phyloP scores from a whole-genome alignment of 306 rosid genomes.

The Prunus dulcis region DNA sequence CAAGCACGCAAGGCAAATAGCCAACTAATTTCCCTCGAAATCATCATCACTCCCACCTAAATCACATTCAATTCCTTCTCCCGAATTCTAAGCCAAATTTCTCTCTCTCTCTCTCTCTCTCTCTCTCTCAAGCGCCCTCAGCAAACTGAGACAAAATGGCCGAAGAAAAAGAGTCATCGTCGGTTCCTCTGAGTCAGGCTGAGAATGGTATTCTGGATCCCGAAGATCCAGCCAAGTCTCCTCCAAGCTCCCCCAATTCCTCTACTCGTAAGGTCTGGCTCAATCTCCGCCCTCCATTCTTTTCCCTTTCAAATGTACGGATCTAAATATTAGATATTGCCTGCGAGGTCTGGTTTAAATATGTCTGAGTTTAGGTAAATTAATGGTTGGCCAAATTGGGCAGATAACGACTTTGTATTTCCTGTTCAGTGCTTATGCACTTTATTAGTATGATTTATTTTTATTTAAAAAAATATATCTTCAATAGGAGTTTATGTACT shows the following conservation, averaged over 20 bases:
- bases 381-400: too few species aligned
- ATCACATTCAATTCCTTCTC: neutral
- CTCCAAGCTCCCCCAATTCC: constrained; percentile 70
- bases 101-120: neutral
- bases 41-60: neutral
- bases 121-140: neutral
- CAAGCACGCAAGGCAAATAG: too few species aligned
- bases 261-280: constrained; percentile 80
- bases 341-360: neutral
- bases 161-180: constrained; percentile 78
- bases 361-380: neutral
- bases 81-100: neutral
- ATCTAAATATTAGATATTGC: constrained; percentile 4
- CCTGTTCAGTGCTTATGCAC: too few species aligned
- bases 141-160: constrained; percentile 42
- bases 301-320: constrained; percentile 14
- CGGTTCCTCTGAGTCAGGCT: constrained; percentile 79
- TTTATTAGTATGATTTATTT: too few species aligned
- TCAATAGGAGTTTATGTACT: too few species aligned
- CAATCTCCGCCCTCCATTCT: constrained; percentile 4
- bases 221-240: constrained; percentile 84
- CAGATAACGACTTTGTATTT: too few species aligned
- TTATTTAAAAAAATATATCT: too few species aligned
- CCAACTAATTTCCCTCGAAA: neutral
- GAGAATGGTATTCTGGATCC: constrained; percentile 70